Evolutionary conservation across 2,329 filamentous ascomycete species (phyloP).

Genomic region (Geoglossum cookeanum): DNA sequence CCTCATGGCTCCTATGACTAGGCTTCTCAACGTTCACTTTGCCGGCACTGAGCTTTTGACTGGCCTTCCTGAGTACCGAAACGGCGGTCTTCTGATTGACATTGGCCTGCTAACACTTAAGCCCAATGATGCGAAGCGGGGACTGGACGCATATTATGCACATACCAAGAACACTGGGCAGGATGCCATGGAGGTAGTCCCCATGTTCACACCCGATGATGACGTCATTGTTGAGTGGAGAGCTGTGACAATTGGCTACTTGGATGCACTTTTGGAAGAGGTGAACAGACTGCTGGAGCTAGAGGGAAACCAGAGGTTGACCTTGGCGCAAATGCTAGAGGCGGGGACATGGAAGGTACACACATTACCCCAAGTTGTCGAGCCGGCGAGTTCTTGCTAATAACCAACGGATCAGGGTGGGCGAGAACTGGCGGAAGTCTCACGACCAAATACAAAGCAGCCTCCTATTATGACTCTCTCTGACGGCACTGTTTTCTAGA

Average conservation of each 20-base stretch:
- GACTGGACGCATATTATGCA: slow-evolving; percentile 47
- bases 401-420: slow-evolving; percentile 43
- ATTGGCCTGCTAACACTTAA: slow-evolving; percentile 67
- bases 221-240: slow-evolving; percentile 69
- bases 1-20: slow-evolving; percentile 78
- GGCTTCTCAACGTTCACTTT: slow-evolving; percentile 61
- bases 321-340: slow-evolving; percentile 74
- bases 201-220: slow-evolving; percentile 52
- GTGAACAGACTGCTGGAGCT: slow-evolving; percentile 52
- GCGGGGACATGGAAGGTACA: slow-evolving; percentile 95
- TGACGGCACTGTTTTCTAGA: slow-evolving; percentile 85
- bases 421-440: slow-evolving; percentile 87
- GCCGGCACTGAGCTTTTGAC: slow-evolving; percentile 67
- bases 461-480: slow-evolving; percentile 92
- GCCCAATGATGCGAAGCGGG: slow-evolving; percentile 46
- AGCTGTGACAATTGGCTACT: slow-evolving; percentile 52
- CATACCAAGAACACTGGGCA: slow-evolving; percentile 55
- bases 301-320: slow-evolving; percentile 49
- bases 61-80: slow-evolving; percentile 78
- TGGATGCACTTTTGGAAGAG: slow-evolving; percentile 50
- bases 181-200: slow-evolving; percentile 53
- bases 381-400: background rate
- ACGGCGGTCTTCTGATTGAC: slow-evolving; percentile 74
- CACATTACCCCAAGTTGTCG: background rate
- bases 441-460: slow-evolving; percentile 86